These are phyloP conservation scores for Claviceps spartinae DNA, from an alignment of 2,329 filamentous ascomycete species.

Conservation along the genomic window DNA sequence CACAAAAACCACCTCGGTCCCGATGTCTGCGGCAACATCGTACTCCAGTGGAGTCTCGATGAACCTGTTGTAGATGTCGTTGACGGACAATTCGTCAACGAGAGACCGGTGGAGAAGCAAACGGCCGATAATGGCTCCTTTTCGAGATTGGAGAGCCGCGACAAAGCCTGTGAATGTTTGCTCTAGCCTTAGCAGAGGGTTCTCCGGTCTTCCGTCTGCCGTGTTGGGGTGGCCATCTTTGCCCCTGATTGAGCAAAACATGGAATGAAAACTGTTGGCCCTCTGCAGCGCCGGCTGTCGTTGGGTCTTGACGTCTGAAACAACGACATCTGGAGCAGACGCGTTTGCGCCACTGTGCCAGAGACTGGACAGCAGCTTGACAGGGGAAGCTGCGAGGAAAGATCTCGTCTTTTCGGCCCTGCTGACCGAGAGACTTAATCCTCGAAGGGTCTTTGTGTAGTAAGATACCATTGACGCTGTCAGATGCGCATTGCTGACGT, in stretches of 20 bases:
- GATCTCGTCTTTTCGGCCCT: constrained; percentile 52
- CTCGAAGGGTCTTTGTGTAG: constrained; percentile 63
- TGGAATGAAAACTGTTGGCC: constrained; percentile 36
- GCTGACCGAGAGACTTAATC: constrained; percentile 44
- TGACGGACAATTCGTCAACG: constrained; percentile 68
- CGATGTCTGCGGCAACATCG: constrained; percentile 59
- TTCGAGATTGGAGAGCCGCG: constrained; percentile 67
- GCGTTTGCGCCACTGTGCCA: constrained; percentile 46
- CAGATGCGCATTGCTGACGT: constrained; percentile 49
- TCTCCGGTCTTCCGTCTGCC: constrained; percentile 44
- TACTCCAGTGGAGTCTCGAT: constrained; percentile 72
- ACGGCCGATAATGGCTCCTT: constrained; percentile 73
- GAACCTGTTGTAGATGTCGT: constrained; percentile 80
- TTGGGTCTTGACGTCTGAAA: constrained; percentile 23
- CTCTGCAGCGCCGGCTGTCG: constrained; percentile 27
- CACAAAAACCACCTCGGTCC: constrained; percentile 74
- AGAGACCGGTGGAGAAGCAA: constrained; percentile 55
- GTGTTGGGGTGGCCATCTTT: constrained; percentile 21
- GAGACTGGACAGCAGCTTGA: constrained; percentile 78
- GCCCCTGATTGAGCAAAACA: constrained; percentile 41
- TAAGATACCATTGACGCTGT: constrained; percentile 60
- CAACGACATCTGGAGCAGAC: constrained; percentile 13
- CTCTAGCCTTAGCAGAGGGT: constrained; percentile 61
- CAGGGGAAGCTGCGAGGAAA: constrained; percentile 70
- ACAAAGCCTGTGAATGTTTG: constrained; percentile 77